phyloP scores from a whole-genome alignment of 2,329 filamentous ascomycete species.

The Nothophaeocryptopus gaeumannii region DNA sequence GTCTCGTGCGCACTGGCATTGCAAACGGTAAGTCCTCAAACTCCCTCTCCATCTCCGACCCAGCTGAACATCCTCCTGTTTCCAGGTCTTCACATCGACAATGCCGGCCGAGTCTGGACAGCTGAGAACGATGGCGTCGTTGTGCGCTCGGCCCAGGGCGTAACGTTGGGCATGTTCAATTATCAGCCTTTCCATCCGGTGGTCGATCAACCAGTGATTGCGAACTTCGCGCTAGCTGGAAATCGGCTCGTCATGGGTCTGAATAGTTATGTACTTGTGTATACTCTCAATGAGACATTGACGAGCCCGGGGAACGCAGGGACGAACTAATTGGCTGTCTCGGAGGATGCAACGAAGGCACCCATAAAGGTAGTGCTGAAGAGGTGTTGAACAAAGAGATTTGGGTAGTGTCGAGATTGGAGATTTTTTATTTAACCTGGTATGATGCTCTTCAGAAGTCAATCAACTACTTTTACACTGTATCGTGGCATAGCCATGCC shows the following conservation, averaged over 20 bases:
- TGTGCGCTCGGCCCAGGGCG: constrained; percentile 7
- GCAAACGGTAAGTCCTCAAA: constrained; percentile 15
- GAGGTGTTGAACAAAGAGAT: too few relatives aligned
- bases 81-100: constrained; percentile 20
- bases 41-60: background rate
- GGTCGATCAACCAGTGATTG: too few relatives aligned
- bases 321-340: background rate
- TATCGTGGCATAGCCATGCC: constrained; percentile 5
- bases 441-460: constrained; percentile 6
- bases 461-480: constrained; percentile 16
- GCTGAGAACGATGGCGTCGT: constrained; percentile 25
- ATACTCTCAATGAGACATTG: background rate
- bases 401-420: constrained; percentile 8
- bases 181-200: too few relatives aligned
- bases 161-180: background rate
- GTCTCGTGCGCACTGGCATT: constrained; percentile 17
- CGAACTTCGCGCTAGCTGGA: too few relatives aligned
- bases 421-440: constrained; percentile 13
- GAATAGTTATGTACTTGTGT: background rate
- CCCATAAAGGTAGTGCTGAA: too few relatives aligned
- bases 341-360: too few relatives aligned
- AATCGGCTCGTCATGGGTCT: background rate
- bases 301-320: background rate
- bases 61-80: too few relatives aligned
- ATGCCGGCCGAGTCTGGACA: constrained; percentile 25